Evolutionary conservation across 139 green algal species (phyloP).

Genomic region (Pseudopediastrum boryanum): DNA sequence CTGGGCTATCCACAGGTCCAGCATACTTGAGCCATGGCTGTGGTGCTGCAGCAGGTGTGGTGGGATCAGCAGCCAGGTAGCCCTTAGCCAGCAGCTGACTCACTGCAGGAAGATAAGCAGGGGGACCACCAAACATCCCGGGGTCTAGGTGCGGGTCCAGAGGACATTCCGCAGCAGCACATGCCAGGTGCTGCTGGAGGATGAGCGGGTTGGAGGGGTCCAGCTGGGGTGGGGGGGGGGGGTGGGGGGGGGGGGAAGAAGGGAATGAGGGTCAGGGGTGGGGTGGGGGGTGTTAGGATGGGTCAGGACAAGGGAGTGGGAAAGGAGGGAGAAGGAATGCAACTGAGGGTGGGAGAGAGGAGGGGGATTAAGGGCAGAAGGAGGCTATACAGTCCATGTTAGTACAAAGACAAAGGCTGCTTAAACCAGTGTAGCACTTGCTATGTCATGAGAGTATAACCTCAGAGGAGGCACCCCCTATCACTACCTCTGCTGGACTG

Average conservation of each 20-base stretch:
- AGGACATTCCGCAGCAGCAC: constrained; percentile 80
- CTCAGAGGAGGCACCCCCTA: too few relatives aligned
- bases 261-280: background rate
- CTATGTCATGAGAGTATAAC: too few relatives aligned
- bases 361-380: too few relatives aligned
- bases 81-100: background rate
- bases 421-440: too few relatives aligned
- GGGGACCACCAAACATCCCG: too few relatives aligned
- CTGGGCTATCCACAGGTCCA: constrained; percentile 50
- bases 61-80: background rate
- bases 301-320: too few relatives aligned
- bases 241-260: background rate
- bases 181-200: constrained; percentile 82
- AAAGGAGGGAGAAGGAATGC: too few relatives aligned
- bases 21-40: constrained; percentile 62
- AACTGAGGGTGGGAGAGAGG: too few relatives aligned
- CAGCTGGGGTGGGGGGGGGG: constrained; percentile 42
- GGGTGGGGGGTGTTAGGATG: too few relatives aligned
- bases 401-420: too few relatives aligned
- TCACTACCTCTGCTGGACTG: too few relatives aligned
- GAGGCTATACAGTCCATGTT: too few relatives aligned
- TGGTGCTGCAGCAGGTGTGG: background rate
- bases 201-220: constrained; percentile 76
- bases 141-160: constrained; percentile 47
- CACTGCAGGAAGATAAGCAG: background rate